Evolutionary conservation across 108 stramenopile genomes (phyloP).

Genomic region (Nitzschia inconspicua): DNA sequence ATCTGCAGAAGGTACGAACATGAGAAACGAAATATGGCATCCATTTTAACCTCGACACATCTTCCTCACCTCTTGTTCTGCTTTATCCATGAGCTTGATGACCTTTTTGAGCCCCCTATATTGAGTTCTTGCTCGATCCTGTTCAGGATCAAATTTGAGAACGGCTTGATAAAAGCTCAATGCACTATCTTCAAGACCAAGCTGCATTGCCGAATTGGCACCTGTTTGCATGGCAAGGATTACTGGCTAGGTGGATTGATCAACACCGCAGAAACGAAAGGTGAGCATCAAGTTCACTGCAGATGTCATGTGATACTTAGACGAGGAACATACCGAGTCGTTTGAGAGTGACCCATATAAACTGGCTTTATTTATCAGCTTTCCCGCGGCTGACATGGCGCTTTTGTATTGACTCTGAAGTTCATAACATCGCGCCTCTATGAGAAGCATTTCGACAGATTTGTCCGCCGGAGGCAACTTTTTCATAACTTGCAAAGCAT

Average conservation of each 20-base stretch:
- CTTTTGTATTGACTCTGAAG: conserved; percentile 45
- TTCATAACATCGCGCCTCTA: conserved; percentile 56
- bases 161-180: conserved; percentile 56
- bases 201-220: conserved; percentile 56
- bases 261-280: no score
- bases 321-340: no score
- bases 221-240: conserved; percentile 54
- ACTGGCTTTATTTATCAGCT: conserved; percentile 41
- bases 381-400: conserved; percentile 42
- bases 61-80: conserved; percentile 32
- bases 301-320: no score
- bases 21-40: background rate
- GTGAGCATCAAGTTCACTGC: no score
- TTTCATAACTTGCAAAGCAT: conserved; percentile 36
- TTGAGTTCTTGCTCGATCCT: conserved; percentile 45
- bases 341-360: conserved; percentile 43
- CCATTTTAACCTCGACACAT: background rate
- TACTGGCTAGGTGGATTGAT: no score
- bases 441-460: conserved; percentile 40
- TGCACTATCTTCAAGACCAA: conserved; percentile 52
- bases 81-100: conserved; percentile 45
- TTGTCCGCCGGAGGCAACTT: conserved; percentile 46
- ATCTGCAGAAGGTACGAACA: conserved; percentile 10
- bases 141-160: conserved; percentile 59
- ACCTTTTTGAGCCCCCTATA: conserved; percentile 61